Base-by-base conservation (phyloP, 164 flowering plant genomes). In the Tetracentron sinense region DNA sequence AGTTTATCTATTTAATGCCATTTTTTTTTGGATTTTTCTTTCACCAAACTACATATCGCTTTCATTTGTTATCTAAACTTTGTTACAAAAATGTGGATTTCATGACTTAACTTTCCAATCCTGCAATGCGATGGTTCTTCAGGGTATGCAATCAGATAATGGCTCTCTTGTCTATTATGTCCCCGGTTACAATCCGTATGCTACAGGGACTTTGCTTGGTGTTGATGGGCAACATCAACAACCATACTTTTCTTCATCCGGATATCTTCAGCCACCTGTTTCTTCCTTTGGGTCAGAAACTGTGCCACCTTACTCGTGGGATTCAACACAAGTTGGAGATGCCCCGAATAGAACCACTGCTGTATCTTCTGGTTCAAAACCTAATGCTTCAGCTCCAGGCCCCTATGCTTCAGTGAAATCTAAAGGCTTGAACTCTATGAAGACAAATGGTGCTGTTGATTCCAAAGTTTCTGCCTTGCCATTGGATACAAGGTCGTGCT, bases 61-160 rank as follows among this genome's bases (percentile, higher is more conserved):
- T 33, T 8, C 38, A 33, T 33, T 33, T 33, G 4, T 33, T 33
- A n/a, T n/a, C n/a, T 8, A 33, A 33, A 33, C 38, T 4, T 33
- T 8, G 4, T 33, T 4, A 33, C 8, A 8, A 49, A 57, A 47
- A 56, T 23, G 33, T 62, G 21, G 19, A 35, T 33, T 10, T 20
- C 6, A 1, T 56, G 23, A 6, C 20, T 22, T 21, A 49, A n/a
- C 25, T 26, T 42, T 25, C 53, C 27, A n/a, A 42, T 58, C 49
- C 52, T 42, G 5, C 54, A 38, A 16, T 66, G 35, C 52, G 54
- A n/a, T 61, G 47, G 21, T 62, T 11, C 47, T 63, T 63, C 79
- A 83, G 85, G 84, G 81, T 54, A 16, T 72, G 48, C 82, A 71
- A 56, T 66, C 77, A 54, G 77, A 71, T 38, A 70, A 71, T 69